These are phyloP conservation scores for Arthroderma sp. DNA, from an alignment of 2,329 filamentous ascomycete species.

Conservation along the genomic window DNA sequence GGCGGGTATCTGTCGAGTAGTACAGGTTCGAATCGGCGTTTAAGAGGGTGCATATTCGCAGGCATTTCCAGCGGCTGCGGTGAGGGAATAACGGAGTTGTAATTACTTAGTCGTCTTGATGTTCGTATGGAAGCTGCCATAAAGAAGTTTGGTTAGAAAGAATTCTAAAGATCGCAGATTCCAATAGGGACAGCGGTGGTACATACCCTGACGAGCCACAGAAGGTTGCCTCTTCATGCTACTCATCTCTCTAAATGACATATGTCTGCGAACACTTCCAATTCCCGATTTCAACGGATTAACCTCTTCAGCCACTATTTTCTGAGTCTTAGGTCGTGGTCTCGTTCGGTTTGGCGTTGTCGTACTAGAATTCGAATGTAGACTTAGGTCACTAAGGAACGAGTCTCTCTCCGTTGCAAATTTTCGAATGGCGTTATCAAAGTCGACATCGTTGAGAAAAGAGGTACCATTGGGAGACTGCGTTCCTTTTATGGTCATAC, in stretches of 20 bases:
- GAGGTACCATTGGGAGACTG: slow-evolving; percentile 23
- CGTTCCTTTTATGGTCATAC: slow-evolving; percentile 44
- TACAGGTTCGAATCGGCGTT: slow-evolving; percentile 90
- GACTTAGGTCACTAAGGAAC: slow-evolving; percentile 83
- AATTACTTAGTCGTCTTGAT: slow-evolving; percentile 81
- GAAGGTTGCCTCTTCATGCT: slow-evolving; percentile 80
- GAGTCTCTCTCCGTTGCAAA: slow-evolving; percentile 91
- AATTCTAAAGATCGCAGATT: slow-evolving; percentile 3
- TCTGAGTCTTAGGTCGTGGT: slow-evolving; percentile 67
- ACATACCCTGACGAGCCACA: slow-evolving; percentile 58
- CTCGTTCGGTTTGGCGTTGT: slow-evolving; percentile 48
- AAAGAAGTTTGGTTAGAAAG: slow-evolving; percentile 15
- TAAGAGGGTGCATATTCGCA: slow-evolving; percentile 89
- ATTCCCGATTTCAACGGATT: slow-evolving; percentile 45
- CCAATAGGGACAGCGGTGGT: slow-evolving; percentile 11
- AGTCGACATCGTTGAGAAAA: slow-evolving; percentile 62
- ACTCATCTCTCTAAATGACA: slow-evolving; percentile 90
- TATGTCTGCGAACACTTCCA: slow-evolving; percentile 79
- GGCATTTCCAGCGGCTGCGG: slow-evolving; percentile 83
- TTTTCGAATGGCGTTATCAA: slow-evolving; percentile 83
- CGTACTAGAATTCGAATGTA: slow-evolving; percentile 69
- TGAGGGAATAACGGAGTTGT: slow-evolving; percentile 92
- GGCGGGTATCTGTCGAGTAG: slow-evolving; percentile 87
- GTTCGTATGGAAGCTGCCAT: slow-evolving; percentile 56
- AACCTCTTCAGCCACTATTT: slow-evolving; percentile 63